Evolutionary conservation across 495 filamentous ascomycete genomes (phyloP).

Genomic region (Neurospora cerealis): DNA sequence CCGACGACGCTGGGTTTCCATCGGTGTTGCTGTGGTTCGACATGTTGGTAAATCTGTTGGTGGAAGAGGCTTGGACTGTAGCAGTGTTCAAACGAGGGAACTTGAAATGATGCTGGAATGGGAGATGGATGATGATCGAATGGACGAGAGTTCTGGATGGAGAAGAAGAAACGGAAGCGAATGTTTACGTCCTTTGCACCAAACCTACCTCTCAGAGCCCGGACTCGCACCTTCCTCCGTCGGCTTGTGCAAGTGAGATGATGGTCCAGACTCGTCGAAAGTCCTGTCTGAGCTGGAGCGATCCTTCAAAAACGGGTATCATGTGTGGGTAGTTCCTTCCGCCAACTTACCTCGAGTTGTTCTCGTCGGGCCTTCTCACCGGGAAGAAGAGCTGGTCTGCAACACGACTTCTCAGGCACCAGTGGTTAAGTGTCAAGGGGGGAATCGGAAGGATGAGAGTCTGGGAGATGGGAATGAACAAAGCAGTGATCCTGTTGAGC

Average conservation of each 20-base stretch:
- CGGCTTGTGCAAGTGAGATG: not conserved
- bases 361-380: accelerated
- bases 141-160: not conserved
- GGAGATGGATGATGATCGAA: not conserved
- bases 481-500: not conserved
- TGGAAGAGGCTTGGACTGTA: not conserved
- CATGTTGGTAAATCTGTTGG: not conserved
- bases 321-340: not conserved
- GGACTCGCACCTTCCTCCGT: not conserved
- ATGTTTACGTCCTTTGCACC: not conserved
- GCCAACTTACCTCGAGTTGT: not conserved
- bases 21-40: not conserved
- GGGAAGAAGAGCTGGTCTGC: not conserved
- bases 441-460: not conserved
- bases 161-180: not conserved
- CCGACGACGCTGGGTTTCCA: not conserved
- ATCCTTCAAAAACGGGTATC: not conserved
- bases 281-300: not conserved
- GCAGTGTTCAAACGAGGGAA: not conserved
- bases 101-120: not conserved
- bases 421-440: not conserved
- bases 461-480: not conserved
- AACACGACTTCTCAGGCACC: not conserved
- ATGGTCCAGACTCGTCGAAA: not conserved
- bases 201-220: not conserved